phyloP scores from a whole-genome alignment of 2,329 filamentous ascomycete genomes.

The Zymoseptoria brevis region DNA sequence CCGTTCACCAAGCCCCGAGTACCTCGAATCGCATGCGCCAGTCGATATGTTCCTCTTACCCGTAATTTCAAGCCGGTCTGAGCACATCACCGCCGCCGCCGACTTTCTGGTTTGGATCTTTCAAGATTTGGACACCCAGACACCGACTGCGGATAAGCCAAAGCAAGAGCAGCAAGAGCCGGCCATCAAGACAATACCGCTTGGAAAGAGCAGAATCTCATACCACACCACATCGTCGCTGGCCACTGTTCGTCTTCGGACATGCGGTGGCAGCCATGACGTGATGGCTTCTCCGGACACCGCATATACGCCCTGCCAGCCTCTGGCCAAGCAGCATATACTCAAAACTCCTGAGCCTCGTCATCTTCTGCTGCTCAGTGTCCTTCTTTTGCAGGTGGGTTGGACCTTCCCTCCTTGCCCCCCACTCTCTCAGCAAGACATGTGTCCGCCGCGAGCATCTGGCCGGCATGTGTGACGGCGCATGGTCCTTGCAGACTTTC shows the following conservation, averaged over 20 bases:
- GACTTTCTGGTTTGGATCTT: not conserved
- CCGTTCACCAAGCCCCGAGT: not conserved
- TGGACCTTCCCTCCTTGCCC: not conserved
- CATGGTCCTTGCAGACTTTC: not conserved
- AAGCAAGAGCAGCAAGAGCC: not conserved
- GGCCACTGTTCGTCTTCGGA: not conserved
- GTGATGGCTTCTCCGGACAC: not conserved
- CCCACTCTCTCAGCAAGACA: not conserved
- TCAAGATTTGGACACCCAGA: not conserved
- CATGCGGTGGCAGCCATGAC: not conserved
- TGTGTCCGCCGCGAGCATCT: not conserved
- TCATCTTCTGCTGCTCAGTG: not conserved
- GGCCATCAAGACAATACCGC: not conserved
- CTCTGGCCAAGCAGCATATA: not conserved
- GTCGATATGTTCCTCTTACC: not conserved
- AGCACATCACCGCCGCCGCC: not conserved
- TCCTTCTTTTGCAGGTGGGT: not conserved
- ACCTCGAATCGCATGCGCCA: not conserved
- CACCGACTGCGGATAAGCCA: not conserved
- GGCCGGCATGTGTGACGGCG: not conserved
- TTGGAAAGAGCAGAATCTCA: not conserved
- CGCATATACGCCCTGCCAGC: no score
- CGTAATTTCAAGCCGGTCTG: not conserved
- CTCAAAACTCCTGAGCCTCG: not conserved
- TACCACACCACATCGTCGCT: not conserved